Conservation (phyloP, 177 flowering plant species). For the Tripterygium wilfordii region DNA sequence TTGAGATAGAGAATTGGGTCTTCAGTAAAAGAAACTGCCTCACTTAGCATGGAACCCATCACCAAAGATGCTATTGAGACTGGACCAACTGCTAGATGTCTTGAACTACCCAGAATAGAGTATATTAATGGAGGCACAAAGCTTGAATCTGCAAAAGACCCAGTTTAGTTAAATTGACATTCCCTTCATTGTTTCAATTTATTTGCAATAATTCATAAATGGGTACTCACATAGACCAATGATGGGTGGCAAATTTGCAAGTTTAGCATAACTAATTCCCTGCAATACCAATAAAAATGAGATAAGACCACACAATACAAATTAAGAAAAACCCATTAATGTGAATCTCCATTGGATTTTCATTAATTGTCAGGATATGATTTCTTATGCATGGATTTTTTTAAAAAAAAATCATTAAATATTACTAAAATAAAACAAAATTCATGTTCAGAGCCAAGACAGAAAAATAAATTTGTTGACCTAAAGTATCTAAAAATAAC, state of each 20-base stretch:
- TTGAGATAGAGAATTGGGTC: conserved; percentile 50
- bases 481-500: too few relatives aligned
- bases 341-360: not conserved
- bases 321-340: not conserved
- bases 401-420: not conserved
- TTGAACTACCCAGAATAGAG: conserved; percentile 65
- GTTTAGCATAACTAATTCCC: conserved; percentile 79
- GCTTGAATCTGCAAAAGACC: conserved; percentile 54
- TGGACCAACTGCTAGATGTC: conserved; percentile 66
- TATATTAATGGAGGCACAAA: conserved; percentile 76
- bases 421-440: conserved; percentile 2
- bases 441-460: not conserved
- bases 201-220: not conserved
- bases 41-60: conserved; percentile 70
- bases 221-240: conserved; percentile 59
- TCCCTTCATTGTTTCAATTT: too few relatives aligned
- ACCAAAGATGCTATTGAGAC: conserved; percentile 83
- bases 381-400: too few relatives aligned
- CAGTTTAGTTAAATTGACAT: too few relatives aligned
- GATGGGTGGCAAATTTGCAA: conserved; percentile 77
- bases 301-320: not conserved
- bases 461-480: not conserved
- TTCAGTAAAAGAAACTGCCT: conserved; percentile 30
- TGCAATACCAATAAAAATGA: conserved; percentile 15
- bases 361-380: too few relatives aligned